Percentiles rank a stretch among this genome's conserved stretches.
These are phyloP conservation scores for Mucor saturninus DNA, from an alignment of 371 early-diverging fungal species.

Conservation along the genomic window DNA sequence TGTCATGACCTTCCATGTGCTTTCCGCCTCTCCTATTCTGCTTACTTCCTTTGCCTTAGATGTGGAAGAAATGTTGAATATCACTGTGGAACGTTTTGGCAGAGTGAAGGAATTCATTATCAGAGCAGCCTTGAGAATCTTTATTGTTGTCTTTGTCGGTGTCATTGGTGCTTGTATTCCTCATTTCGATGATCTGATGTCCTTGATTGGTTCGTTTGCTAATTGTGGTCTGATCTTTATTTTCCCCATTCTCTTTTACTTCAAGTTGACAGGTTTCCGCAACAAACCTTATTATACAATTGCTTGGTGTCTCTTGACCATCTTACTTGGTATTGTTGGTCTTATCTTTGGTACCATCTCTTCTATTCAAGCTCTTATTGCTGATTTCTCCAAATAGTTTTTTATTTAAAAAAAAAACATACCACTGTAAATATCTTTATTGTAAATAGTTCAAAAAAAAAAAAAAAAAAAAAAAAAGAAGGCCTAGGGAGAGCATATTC, in stretches of 20 bases:
- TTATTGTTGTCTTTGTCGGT: conserved; percentile 53
- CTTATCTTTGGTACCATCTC: conserved; percentile 63
- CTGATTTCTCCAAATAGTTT: conserved; percentile 12
- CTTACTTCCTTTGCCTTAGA: conserved; percentile 81
- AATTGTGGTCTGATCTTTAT: conserved; percentile 83
- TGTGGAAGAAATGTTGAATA: conserved; percentile 64
- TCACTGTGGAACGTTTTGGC: conserved; percentile 61
- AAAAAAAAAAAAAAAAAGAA: not conserved
- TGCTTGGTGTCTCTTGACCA: conserved; percentile 59
- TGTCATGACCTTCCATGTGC: conserved; percentile 82
- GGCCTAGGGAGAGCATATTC: too few species aligned
- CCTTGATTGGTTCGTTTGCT: conserved; percentile 81
- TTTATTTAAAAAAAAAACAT: not conserved
- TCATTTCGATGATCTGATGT: conserved; percentile 83
- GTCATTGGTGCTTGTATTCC: conserved; percentile 77
- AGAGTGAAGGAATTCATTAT: conserved; percentile 55
- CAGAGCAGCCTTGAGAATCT: conserved; percentile 62
- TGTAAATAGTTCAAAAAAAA: not conserved
- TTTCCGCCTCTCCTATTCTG: conserved; percentile 84
- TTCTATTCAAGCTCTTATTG: conserved; percentile 22
- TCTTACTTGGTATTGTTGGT: conserved; percentile 72
- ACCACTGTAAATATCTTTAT: not conserved
- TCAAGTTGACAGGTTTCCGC: conserved; percentile 70
- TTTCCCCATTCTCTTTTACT: conserved; percentile 81
- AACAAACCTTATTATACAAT: conserved; percentile 63